Evolutionary conservation across 73 alveolate genomes (phyloP), one percentile per base, ranked within the genome.

Genomic region (Stentor roeselii): DNA sequence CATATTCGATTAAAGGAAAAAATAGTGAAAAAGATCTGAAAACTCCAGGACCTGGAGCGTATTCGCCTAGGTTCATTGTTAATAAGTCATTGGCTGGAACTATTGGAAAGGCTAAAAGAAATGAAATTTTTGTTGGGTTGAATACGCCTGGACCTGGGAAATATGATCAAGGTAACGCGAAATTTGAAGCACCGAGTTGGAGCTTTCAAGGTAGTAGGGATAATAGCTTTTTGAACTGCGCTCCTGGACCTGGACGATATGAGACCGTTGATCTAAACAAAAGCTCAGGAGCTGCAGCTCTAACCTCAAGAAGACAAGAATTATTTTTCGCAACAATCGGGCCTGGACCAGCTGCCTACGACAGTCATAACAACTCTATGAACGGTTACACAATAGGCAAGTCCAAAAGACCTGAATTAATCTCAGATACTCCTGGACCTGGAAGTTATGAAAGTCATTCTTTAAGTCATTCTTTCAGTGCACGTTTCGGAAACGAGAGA

Each of bases 21-120:
- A 21, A 67, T 21, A 21, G 34, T 11, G 21, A 36, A 30, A 21
- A 21, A 1, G 34, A 21, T 11, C 21, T 32, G 11, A 40, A 67
- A 21, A 21, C 80, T n/a, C 80, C 80, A 30, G 80, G 80, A 30
- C 80, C 80, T 30, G 80, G 80, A 67, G 80, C 80, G 2, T 34
- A 67, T 67, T 21, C n/a, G 15, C 80, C 80, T 27, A 67, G 34
- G 37, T 67, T 67, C n/a, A 2, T 67, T 30, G 80, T 67, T 15
- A 32, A 67, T 21, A 67, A 21, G 11, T 21, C 37, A 30, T 21
- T 11, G 34, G 41, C 80, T 0, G 21, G 27, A n/a, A 32, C 42
- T 30, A 21, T 67, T 34, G 80, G 80, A 30, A 21, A 21, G 21
- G 37, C 41, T 0, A 67, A 67, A 67, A 67, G 80, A 67, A 67